Evolutionary conservation across 768 basidiomycete species (phyloP), one percentile per base, ranked within the genome.

Genomic region (Fistulinella prunicolor): DNA sequence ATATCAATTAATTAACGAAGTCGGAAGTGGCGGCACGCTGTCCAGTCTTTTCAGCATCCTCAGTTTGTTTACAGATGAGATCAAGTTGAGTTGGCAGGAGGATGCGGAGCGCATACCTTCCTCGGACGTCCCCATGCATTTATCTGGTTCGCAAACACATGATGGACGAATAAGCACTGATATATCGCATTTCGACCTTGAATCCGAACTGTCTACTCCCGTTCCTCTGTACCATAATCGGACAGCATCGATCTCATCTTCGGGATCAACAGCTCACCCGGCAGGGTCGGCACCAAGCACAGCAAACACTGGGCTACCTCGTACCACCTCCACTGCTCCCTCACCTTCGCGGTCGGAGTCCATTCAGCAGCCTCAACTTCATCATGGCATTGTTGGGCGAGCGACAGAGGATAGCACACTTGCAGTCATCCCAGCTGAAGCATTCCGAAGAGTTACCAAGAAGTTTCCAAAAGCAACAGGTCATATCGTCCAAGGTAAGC

Each of bases 381-480:
- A 81, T 58, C 79, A 83, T 58, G 88, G 88, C 5, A 83, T 88
- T 5, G 83, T 98, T 19, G 94, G 94, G n/a, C 78, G 95, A 30
- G 96, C 96, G 7, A 86, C 86, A 5, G 88, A 90, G 45, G 96
- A 99, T 59, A 89, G 89, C 5, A 98, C 96, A 2, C 73, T 99
- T 17, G 96, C 95, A n/a, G 95, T 99, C 9, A 98, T 99, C 46
- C 96, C 96, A 21, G 95, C 96, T 2, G 94, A 97, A 65, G 96
- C 95, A 4, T 99, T 99, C 70, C 77, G 87, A 46, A 77, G 94
- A 42, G 72, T 99, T 34, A 97, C 95, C 3, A 91, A 94, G 70
- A 94, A 95, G 64, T 96, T 88, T 58, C 96, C 96, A 0, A 98
- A 98, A 60, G 94, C 96, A 3, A 90, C 94, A 30, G 94, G 94